Conservation (phyloP, 2,329 filamentous ascomycete genomes). For the Magnaporthiopsis poae region DNA sequence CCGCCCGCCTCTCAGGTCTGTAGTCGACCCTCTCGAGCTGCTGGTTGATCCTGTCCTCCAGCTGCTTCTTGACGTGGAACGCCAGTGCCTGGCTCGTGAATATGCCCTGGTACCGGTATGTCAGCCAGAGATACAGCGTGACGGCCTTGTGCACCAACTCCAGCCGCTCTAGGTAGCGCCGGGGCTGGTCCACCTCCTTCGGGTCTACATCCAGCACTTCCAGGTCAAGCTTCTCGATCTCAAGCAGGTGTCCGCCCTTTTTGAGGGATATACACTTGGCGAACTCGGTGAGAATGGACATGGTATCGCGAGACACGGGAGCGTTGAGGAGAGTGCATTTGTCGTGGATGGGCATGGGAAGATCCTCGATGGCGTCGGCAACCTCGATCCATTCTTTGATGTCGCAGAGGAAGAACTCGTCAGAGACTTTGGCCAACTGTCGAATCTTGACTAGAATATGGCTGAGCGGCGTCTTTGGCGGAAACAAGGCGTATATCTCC, state of each 20-base stretch:
- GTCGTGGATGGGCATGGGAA: conserved; percentile 61
- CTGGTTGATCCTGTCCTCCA: conserved; percentile 65
- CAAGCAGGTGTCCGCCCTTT: conserved; percentile 56
- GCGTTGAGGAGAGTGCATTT: conserved; percentile 65
- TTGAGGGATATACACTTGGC: conserved; percentile 62
- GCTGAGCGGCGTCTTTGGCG: conserved; percentile 67
- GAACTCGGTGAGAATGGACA: conserved; percentile 25
- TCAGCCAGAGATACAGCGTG: conserved; percentile 85
- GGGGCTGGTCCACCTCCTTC: conserved; percentile 17
- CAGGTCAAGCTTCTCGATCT: conserved; percentile 61
- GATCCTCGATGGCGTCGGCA: conserved; percentile 64
- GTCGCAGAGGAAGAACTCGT: conserved; percentile 61
- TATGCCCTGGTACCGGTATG: conserved; percentile 74
- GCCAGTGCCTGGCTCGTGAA: conserved; percentile 68
- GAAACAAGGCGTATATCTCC: conserved; percentile 72
- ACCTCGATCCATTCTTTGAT: conserved; percentile 54
- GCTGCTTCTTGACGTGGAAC: conserved; percentile 65
- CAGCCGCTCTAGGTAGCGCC: conserved; percentile 55
- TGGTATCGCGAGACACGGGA: conserved; percentile 49
- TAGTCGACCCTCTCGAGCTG: conserved; percentile 49
- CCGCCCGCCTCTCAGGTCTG: conserved; percentile 25
- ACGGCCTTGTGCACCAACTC: conserved; percentile 74
- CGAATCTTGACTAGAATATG: conserved; percentile 71
- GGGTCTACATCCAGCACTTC: conserved; percentile 57
- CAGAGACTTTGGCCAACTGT: conserved; percentile 54